Evolutionary conservation across 257 asterid species (phyloP), one percentile per base, ranked within the genome.

Genomic region (Solanum etuberosum): DNA sequence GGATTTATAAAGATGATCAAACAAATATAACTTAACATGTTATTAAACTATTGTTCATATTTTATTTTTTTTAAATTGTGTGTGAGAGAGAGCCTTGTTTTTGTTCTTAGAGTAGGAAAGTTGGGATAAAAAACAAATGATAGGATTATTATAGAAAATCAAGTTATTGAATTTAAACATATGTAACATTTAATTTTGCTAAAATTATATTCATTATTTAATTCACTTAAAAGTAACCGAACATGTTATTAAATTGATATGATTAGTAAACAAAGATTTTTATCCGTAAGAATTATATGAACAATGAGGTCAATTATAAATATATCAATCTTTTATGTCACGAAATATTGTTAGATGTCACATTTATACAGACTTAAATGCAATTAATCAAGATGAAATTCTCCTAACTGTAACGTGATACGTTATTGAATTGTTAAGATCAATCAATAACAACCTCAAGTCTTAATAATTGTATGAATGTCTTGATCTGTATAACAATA

Each of bases 161-260:
- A 54, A 54, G 6, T 54, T 54, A 54, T 20, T 54, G 18, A 7
- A 54, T 54, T 54, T 54, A 54, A 54, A 54, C 59, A 48, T 20
- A 7, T 54, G n/a, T 23, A 54, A 20, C 11, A 11, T 20, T 54
- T 54, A 20, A 7, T 54, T 54, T 54, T 20, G 63, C 11, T 54
- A 54, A 54, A 54, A 7, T 54, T 32, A 32, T 32, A 32, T 32
- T 32, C 34, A 32, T 32, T 32, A 32, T 54, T 54, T 54, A 54
- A 18, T 54, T 54, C 11, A 20, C 63, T 54, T 54, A 54, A 54
- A 18, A 6, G 4, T 54, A 54, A 6, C 16, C 10, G 6, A n/a
- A 54, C 0, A 20, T 54, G 63, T 54, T 54, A 54, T 54, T 54
- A 10, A 0, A 54, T 54, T 18, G n/a, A 0, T 18, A 54, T 2